phyloP scores from a whole-genome alignment of 768 basidiomycete genomes.

The Leccinum longicurvipes region DNA sequence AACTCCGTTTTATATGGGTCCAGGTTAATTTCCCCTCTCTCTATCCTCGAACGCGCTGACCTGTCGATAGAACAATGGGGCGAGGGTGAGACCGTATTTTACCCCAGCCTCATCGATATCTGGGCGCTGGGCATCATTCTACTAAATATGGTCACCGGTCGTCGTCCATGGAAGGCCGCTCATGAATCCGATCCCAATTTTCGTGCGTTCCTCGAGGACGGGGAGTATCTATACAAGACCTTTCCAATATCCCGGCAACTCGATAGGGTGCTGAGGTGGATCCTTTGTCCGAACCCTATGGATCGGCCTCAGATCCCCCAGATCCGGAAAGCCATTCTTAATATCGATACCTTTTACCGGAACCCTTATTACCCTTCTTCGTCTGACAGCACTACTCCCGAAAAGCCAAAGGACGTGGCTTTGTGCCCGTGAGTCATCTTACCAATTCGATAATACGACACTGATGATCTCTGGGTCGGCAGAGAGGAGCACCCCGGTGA shows the following conservation, averaged over 20 bases:
- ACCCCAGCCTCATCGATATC: conserved; percentile 43
- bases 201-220: conserved; percentile 12
- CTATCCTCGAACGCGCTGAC: conserved; percentile 1
- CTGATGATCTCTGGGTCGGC: neutral
- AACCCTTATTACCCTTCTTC: neutral
- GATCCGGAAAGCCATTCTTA: conserved; percentile 15
- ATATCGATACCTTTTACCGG: conserved; percentile 17
- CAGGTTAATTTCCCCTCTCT: conserved; percentile 42
- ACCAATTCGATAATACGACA: too few relatives aligned
- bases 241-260: conserved; percentile 16
- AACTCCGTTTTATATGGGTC: conserved; percentile 65
- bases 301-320: conserved; percentile 15
- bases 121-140: conserved; percentile 81
- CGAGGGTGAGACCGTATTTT: conserved; percentile 38
- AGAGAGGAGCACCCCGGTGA: neutral
- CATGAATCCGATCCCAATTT: conserved; percentile 7
- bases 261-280: conserved; percentile 15
- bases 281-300: conserved; percentile 14
- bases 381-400: neutral
- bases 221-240: conserved; percentile 13
- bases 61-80: conserved; percentile 47
- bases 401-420: neutral
- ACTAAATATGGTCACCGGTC: conserved; percentile 73
- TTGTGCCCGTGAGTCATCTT: neutral
- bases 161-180: conserved; percentile 16